Base-by-base conservation (phyloP, 129 eudicot species). In the Solidago caesia region DNA sequence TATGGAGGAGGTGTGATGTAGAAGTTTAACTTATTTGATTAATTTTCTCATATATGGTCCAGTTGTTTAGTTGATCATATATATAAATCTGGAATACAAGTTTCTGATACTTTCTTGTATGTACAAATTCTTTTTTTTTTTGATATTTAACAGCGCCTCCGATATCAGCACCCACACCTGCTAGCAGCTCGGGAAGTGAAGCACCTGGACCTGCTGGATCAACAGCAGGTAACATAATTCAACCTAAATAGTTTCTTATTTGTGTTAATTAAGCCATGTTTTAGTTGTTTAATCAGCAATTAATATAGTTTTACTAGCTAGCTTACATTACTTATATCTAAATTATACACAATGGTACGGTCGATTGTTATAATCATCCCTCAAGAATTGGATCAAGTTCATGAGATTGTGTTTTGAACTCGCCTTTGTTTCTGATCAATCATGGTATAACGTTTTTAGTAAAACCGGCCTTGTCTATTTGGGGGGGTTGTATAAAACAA, bases 201-300 rank as follows among this genome's bases (percentile, higher is more conserved):
- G 70, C 79, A 73, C 83, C 79, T 16, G 75, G 75, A 47, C 48
- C 75, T 48, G 12, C 79, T 12, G 75, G 75, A 47, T 58, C 75
- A 60, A 16, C 79, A 46, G 27, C 78, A 79, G 83, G 83, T 79
- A 73, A 65, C 42, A 8, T 1, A 26, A 4, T 47, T 68, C 4
- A 47, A 25, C 10, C 42, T 46, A 4, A 26, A 25, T 8, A 21
- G 33, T 70, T 53, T 7, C 6, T 27, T 21, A 21, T 21, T 21
- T 21, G 21, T 21, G 21, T 21, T 21, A 21, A 64, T 15, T 14
- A 11, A 66, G 16, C 71, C 53, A 43, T 44, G 72, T 4, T 67
- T 67, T 53, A 53, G 25, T 53, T 53, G 59, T 53, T 33, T 33
- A 33, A 33, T 33, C 39, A 21, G 21, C 21, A 21, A 21, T 21